phyloP scores from a whole-genome alignment of 257 asterid genomes.

The Ehretia macrophylla region DNA sequence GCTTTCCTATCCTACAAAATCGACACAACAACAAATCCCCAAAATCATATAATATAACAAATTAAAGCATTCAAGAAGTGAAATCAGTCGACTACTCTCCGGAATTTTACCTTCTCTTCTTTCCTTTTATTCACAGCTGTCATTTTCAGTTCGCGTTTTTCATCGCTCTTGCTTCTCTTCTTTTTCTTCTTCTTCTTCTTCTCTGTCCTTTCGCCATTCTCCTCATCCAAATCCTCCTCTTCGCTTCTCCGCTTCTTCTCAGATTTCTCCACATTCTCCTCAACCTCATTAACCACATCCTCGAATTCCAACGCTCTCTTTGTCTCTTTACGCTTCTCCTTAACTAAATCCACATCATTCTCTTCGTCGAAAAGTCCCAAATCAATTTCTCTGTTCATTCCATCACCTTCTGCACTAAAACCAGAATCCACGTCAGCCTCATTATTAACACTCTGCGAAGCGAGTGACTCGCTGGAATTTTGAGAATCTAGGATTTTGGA shows the following conservation, averaged over 20 bases:
- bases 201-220: conserved; percentile 1
- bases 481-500: conserved; percentile 14
- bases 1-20: conserved; percentile 59
- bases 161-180: conserved; percentile 31
- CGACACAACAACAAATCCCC: conserved; percentile 5
- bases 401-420: conserved; percentile 10
- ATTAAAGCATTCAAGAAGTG: neutral
- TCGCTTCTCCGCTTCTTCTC: conserved; percentile 5
- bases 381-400: neutral
- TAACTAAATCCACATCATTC: conserved; percentile 2
- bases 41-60: conserved; percentile 2
- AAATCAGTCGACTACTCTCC: no score
- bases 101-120: conserved; percentile 61
- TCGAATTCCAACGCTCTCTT: conserved; percentile 53
- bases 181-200: conserved; percentile 34
- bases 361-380: neutral
- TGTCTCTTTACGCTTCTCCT: conserved; percentile 24
- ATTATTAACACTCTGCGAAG: conserved; percentile 24
- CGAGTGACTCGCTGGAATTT: conserved; percentile 16
- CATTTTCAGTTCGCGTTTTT: conserved; percentile 20
- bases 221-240: conserved; percentile 7
- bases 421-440: conserved; percentile 21
- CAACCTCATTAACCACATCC: conserved; percentile 19
- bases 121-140: conserved; percentile 40
- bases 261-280: neutral